A percentile compares a stretch with the other conserved stretches of the same genome.
phyloP scores from a whole-genome alignment of 306 rosid species.

The Quercus variabilis region DNA sequence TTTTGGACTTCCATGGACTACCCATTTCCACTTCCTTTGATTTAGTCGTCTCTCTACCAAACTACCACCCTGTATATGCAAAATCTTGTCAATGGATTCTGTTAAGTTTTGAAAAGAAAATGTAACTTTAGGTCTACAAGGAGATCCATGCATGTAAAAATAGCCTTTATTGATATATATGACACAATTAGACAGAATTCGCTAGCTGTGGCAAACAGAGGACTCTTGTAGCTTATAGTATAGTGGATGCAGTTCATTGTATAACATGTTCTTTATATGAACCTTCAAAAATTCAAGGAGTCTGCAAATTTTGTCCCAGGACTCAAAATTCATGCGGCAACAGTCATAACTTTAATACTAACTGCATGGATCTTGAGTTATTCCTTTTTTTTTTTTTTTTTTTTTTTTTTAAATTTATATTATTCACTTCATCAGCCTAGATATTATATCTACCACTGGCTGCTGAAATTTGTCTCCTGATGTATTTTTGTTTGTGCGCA shows the following conservation, averaged over 20 bases:
- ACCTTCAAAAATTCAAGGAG: background rate
- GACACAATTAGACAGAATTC: background rate
- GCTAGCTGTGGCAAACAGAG: background rate
- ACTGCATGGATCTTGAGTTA: background rate
- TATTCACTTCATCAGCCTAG: no score
- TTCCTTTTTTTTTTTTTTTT: background rate
- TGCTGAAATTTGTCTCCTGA: no score
- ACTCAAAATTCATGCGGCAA: no score
- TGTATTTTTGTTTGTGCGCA: no score
- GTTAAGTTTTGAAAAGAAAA: background rate
- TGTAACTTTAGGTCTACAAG: background rate
- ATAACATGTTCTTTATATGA: background rate
- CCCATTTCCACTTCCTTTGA: conserved; percentile 96
- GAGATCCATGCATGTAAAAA: background rate
- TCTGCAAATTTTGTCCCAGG: no score
- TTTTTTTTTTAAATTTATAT: no score
- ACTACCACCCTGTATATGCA: conserved; percentile 56
- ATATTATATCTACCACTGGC: no score
- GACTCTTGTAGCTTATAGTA: background rate
- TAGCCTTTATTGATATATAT: background rate
- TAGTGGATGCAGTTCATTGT: background rate
- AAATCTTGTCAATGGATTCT: conserved; percentile 7
- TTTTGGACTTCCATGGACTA: conserved; percentile 72
- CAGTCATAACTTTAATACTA: no score
- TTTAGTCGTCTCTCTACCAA: conserved; percentile 79